These are phyloP conservation scores for Euphorbia schlechtendalii DNA, from an alignment of 441 rosid genomes.

Conservation along the genomic window DNA sequence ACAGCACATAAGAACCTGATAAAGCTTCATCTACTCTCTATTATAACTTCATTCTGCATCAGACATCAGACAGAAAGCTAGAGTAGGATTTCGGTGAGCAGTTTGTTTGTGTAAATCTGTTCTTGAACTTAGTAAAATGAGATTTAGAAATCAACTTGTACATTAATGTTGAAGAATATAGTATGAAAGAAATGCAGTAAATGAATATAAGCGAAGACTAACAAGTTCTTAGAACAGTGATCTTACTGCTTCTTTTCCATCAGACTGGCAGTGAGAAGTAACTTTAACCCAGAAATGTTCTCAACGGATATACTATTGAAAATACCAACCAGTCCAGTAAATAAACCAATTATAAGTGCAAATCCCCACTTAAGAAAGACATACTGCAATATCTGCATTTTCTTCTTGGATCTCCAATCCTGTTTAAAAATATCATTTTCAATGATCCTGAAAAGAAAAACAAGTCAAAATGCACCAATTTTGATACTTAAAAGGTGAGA, in stretches of 20 bases:
- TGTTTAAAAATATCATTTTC: slow-evolving; percentile 88
- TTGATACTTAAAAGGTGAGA: neutral
- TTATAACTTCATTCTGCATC: no score
- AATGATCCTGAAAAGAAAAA: neutral
- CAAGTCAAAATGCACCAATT: neutral
- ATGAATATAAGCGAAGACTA: neutral
- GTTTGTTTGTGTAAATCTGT: neutral
- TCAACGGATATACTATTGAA: slow-evolving; percentile 79
- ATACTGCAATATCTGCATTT: slow-evolving; percentile 75
- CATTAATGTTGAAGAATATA: neutral
- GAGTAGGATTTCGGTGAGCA: neutral
- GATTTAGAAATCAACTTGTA: neutral
- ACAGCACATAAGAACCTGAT: no score
- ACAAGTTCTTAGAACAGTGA: neutral
- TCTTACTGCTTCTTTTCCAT: slow-evolving; percentile 7
- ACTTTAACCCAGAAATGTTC: slow-evolving; percentile 80
- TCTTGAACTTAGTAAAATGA: neutral
- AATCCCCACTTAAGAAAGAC: slow-evolving; percentile 79
- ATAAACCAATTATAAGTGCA: slow-evolving; percentile 71
- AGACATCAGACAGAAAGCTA: neutral
- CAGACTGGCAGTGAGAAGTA: slow-evolving; percentile 38
- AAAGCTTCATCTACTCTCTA: no score
- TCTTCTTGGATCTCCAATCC: slow-evolving; percentile 87
- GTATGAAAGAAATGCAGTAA: neutral
- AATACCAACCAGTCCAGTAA: slow-evolving; percentile 66